Percentiles rank a stretch among this genome's conserved stretches.
phyloP scores from a whole-genome alignment of 352 stramenopile genomes.

The Phytophthora ohioensis region DNA sequence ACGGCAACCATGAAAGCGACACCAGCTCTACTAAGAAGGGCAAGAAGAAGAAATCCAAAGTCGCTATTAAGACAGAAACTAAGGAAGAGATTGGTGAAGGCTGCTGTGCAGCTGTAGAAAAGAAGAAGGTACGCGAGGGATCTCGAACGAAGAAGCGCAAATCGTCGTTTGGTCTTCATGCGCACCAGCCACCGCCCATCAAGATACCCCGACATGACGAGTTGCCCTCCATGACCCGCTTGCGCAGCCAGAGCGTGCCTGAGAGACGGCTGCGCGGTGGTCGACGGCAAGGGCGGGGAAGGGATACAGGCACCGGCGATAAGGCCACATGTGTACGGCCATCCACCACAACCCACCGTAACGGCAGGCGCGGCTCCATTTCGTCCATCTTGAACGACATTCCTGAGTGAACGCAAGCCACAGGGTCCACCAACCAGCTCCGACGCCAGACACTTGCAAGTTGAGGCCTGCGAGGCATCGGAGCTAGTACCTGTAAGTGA shows the following conservation, averaged over 20 bases:
- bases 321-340: slow-evolving; percentile 39
- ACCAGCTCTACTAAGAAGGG: slow-evolving; percentile 16
- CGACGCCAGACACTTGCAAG: neutral
- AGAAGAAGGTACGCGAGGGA: slow-evolving; percentile 6
- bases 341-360: slow-evolving; percentile 65
- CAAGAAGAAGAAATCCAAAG: slow-evolving; percentile 37
- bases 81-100: neutral
- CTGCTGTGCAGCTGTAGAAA: slow-evolving; percentile 1
- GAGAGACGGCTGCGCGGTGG: slow-evolving; percentile 42
- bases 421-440: slow-evolving; percentile 10
- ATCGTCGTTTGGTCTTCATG: slow-evolving; percentile 32
- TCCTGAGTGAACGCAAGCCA: slow-evolving; percentile 39
- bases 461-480: slow-evolving; percentile 3
- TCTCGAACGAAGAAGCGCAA: slow-evolving; percentile 47
- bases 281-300: slow-evolving; percentile 30
- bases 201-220: slow-evolving; percentile 69
- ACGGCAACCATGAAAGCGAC: neutral
- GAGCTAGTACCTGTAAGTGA: slow-evolving; percentile 30
- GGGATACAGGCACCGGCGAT: slow-evolving; percentile 10
- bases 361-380: slow-evolving; percentile 70
- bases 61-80: slow-evolving; percentile 12
- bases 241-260: slow-evolving; percentile 56
- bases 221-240: slow-evolving; percentile 40
- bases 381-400: slow-evolving; percentile 77
- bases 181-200: slow-evolving; percentile 60